Base-by-base conservation (phyloP, 2,329 filamentous ascomycete species). In the Hypoxylon sp. region DNA sequence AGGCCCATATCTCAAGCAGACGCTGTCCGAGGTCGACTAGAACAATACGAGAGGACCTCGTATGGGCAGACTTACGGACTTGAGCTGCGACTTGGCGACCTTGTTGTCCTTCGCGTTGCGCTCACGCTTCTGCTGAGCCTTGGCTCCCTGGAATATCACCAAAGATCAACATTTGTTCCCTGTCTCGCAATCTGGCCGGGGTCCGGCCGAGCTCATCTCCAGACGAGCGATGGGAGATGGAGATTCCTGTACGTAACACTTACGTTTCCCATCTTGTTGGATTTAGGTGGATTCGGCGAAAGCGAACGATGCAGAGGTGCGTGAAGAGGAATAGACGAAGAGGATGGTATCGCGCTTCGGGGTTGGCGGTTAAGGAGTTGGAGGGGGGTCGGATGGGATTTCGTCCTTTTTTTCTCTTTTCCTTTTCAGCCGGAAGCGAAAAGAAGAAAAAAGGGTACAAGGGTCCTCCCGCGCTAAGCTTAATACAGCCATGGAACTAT, bases 71-170 rank as follows among this genome's bases (percentile, higher is more conserved):
- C 84, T 58, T 79, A 88, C 85, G 66, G 79, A 76, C 78, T 90
- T 90, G 71, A 88, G 80, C 76, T 90, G 88, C 63, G 88, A 90
- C 77, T 86, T 88, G 63, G 83, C 75, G 48, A 74, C 77, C 71
- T 81, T 83, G 63, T 73, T 73, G 62, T 88, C 83, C 76, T 89
- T 88, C 64, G 79, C 79, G 73, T 87, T 87, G 76, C 88, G 87
- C 75, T 89, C 88, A 65, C 88, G 88, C 84, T 90, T 90, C 77
- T 88, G 84, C 73, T 82, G 79, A 73, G 86, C 85, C 75, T 86
- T 88, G 74, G 83, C 84, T 78, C 86, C 86, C 83, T 86, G n/a
- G n/a, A n/a, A n/a, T n/a, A 41, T 37, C 27, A 41, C 10, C n/a
- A 33, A 50, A 29, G 29, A n/a, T 55, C 37, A 60, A 55, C 35